These are phyloP conservation scores for Sclerotinia glacialis DNA, from an alignment of 2,329 filamentous ascomycete genomes.

Conservation along the genomic window DNA sequence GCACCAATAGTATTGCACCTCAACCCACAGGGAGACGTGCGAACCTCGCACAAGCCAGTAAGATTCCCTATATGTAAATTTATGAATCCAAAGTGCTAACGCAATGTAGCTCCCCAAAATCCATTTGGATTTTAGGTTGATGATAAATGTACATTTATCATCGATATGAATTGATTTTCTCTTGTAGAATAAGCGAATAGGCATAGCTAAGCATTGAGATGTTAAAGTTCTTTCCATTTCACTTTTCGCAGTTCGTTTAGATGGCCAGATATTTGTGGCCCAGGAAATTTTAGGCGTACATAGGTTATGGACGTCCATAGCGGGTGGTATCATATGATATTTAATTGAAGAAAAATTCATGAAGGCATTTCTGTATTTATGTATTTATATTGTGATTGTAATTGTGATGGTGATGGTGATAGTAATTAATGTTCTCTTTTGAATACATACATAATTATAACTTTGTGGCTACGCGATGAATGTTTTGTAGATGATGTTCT, in stretches of 20 bases:
- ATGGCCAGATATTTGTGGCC: slow-evolving; percentile 1
- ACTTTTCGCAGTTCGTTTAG: slow-evolving; percentile 10
- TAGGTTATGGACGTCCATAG: background rate
- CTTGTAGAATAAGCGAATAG: slow-evolving; percentile 36
- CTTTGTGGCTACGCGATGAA: background rate
- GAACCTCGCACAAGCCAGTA: slow-evolving; percentile 93
- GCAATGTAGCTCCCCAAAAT: slow-evolving; percentile 59
- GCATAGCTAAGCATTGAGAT: slow-evolving; percentile 32
- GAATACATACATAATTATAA: background rate
- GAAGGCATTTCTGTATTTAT: too few relatives aligned
- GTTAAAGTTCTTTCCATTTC: slow-evolving; percentile 30
- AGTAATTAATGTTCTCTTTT: background rate
- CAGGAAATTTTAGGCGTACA: slow-evolving; percentile 4
- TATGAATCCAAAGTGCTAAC: slow-evolving; percentile 25
- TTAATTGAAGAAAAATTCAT: slow-evolving; percentile 18
- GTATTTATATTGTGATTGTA: background rate
- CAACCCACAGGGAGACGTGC: slow-evolving; percentile 88
- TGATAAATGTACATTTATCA: slow-evolving; percentile 30
- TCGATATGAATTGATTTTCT: slow-evolving; percentile 28
- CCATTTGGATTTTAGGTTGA: slow-evolving; percentile 62
- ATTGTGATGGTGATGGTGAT: background rate
- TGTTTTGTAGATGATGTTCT: background rate
- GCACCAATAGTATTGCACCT: slow-evolving; percentile 71
- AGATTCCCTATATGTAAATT: slow-evolving; percentile 44
- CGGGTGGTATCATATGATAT: slow-evolving; percentile 19